Evolutionary conservation across 2,329 filamentous ascomycete species (phyloP).

Genomic region (Macrophomina tecta): DNA sequence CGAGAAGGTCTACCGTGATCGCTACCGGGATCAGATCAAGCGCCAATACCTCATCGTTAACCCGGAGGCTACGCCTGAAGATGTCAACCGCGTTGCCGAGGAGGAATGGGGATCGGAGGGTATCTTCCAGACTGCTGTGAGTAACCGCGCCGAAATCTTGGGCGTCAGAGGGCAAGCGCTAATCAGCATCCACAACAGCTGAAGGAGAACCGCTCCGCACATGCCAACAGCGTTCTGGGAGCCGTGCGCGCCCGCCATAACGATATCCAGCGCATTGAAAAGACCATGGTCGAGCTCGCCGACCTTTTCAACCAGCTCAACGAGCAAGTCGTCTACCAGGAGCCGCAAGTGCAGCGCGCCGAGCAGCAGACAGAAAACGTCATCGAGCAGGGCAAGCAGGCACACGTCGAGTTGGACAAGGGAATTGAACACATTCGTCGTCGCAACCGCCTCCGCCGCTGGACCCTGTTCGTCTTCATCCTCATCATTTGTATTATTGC

Average conservation of each 20-base stretch:
- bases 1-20: conserved; percentile 72
- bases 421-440: conserved; percentile 71
- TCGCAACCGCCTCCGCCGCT: conserved; percentile 81
- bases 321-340: conserved; percentile 75
- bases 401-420: conserved; percentile 71
- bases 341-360: conserved; percentile 65
- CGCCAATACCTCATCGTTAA: conserved; percentile 84
- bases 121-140: conserved; percentile 81
- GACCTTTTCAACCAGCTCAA: conserved; percentile 76
- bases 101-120: conserved; percentile 78
- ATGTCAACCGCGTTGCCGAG: conserved; percentile 72
- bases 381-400: conserved; percentile 69
- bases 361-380: conserved; percentile 72
- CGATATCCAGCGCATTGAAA: conserved; percentile 81
- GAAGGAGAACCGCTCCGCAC: conserved; percentile 74
- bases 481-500: conserved; percentile 57
- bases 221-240: conserved; percentile 75
- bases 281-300: conserved; percentile 73
- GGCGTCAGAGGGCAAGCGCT: not conserved
- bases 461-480: conserved; percentile 67
- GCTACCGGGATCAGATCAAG: conserved; percentile 78
- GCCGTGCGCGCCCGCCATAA: conserved; percentile 83
- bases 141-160: conserved; percentile 35
- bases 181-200: conserved; percentile 57
- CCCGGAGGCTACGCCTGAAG: conserved; percentile 75